These are phyloP conservation scores for Rhodotorula sp. DNA, from an alignment of 1,284 basidiomycete species.

Conservation along the genomic window DNA sequence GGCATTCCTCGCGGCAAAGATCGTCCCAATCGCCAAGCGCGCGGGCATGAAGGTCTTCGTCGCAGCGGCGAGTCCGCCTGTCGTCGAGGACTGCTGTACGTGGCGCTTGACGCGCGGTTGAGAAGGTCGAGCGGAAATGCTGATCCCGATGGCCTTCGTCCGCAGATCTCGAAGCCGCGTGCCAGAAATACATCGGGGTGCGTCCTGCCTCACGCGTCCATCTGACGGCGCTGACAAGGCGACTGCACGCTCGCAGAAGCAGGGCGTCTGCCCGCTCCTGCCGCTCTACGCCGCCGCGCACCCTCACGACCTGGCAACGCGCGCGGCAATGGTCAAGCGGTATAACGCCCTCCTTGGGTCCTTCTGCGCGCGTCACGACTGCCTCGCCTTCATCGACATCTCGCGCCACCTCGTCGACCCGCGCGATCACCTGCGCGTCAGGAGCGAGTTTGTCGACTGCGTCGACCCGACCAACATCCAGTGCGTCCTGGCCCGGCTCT, in stretches of 20 bases:
- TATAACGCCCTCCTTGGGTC: constrained; percentile 21
- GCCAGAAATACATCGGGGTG: constrained; percentile 25
- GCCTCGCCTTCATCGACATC: constrained; percentile 29
- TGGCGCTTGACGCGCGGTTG: not conserved
- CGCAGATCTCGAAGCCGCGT: constrained; percentile 24
- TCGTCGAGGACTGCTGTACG: constrained; percentile 38
- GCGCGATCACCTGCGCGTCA: not conserved
- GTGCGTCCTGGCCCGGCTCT: not conserved
- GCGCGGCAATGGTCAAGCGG: constrained; percentile 14
- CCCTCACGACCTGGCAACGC: constrained; percentile 27
- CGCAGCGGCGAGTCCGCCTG: constrained; percentile 18
- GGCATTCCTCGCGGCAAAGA: not conserved
- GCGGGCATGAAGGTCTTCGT: constrained; percentile 16
- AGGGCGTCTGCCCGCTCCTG: not conserved
- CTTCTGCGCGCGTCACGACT: constrained; percentile 18
- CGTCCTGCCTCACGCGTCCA: not conserved
- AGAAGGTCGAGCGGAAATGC: not conserved
- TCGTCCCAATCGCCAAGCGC: constrained; percentile 5
- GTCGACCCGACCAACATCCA: constrained; percentile 35
- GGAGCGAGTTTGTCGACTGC: constrained; percentile 4
- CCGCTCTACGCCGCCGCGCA: constrained; percentile 5
- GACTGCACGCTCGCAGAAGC: too few relatives aligned
- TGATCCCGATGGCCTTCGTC: too few relatives aligned
- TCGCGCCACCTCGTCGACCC: constrained; percentile 8
- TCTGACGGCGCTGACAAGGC: not conserved